Conservation (phyloP, 228 moss, liverwort and hornwort genomes). For the Sphagnum magellanicum region DNA sequence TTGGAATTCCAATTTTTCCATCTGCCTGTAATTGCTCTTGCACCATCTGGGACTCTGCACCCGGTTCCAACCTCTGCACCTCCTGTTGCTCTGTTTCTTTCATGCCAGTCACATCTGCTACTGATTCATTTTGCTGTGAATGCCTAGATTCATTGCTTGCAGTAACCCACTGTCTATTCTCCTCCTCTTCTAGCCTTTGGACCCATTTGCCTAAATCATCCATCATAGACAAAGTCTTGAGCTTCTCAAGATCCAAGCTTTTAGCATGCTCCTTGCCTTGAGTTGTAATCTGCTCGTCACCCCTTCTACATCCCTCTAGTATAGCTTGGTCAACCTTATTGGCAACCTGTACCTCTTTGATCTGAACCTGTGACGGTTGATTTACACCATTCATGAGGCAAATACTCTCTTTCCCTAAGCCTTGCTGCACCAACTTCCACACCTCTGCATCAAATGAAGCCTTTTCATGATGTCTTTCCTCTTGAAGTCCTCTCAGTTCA, state of each 20-base stretch:
- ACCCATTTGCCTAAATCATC: slow-evolving; percentile 23
- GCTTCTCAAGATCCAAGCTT: slow-evolving; percentile 8
- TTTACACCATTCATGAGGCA: neutral
- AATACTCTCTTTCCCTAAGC: slow-evolving; percentile 1
- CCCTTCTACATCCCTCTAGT: slow-evolving; percentile 7
- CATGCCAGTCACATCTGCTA: slow-evolving; percentile 11
- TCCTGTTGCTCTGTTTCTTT: slow-evolving; percentile 8
- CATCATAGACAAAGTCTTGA: slow-evolving; percentile 17
- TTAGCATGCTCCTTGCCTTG: slow-evolving; percentile 7
- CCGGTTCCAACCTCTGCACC: neutral
- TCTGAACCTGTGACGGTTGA: neutral
- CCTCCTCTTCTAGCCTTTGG: slow-evolving; percentile 25
- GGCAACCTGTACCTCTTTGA: slow-evolving; percentile 6
- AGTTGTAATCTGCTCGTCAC: slow-evolving; percentile 6
- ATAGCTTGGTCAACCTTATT: slow-evolving; percentile 4
- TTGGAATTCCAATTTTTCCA: slow-evolving; percentile 5
- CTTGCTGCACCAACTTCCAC: slow-evolving; percentile 3
- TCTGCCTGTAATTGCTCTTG: slow-evolving; percentile 8
- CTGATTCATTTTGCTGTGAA: neutral
- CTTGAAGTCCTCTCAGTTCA: neutral
- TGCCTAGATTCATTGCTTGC: slow-evolving; percentile 25
- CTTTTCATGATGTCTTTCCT: neutral
- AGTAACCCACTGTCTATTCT: slow-evolving; percentile 14
- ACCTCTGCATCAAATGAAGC: neutral
- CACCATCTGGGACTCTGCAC: slow-evolving; percentile 9